Percentiles rank a stretch among this genome's conserved stretches.
Conservation (phyloP, 257 asterid species). For the Petunia axillaris region DNA sequence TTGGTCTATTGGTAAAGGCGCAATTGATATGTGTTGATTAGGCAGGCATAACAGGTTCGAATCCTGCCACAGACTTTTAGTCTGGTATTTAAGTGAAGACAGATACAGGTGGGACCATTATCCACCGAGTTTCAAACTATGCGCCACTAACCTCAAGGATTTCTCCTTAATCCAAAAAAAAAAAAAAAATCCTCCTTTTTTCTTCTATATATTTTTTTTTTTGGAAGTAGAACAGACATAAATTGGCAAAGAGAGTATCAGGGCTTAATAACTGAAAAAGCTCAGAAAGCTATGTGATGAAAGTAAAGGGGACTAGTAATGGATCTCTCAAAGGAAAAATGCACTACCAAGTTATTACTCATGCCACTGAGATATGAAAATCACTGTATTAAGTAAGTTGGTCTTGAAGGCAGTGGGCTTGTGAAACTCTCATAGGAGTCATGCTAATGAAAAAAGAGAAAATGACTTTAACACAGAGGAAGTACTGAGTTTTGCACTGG, state of each 20-base stretch:
- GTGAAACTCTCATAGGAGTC: background rate
- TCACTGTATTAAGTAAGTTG: background rate
- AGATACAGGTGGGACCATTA: too few relatives aligned
- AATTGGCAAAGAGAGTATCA: background rate
- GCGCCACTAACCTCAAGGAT: too few relatives aligned
- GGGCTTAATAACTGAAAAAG: background rate
- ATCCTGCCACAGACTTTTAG: too few relatives aligned
- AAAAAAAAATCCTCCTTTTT: background rate
- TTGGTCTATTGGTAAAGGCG: too few relatives aligned
- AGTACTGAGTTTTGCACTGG: background rate
- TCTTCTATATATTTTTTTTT: background rate
- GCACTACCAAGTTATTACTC: background rate
- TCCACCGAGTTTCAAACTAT: too few relatives aligned
- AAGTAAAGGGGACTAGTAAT: background rate
- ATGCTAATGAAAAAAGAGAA: background rate
- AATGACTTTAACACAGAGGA: background rate
- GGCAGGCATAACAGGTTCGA: too few relatives aligned
- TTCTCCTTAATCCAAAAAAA: too few relatives aligned
- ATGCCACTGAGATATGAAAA: background rate
- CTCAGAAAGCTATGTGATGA: background rate
- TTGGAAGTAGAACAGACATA: background rate
- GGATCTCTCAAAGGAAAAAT: background rate
- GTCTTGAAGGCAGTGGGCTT: background rate
- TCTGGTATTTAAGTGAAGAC: too few relatives aligned
- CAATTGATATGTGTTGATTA: too few relatives aligned